Evolutionary conservation across 345 rosid species (phyloP), one percentile per base, ranked within the genome.

Genomic region (Pistacia atlantica): DNA sequence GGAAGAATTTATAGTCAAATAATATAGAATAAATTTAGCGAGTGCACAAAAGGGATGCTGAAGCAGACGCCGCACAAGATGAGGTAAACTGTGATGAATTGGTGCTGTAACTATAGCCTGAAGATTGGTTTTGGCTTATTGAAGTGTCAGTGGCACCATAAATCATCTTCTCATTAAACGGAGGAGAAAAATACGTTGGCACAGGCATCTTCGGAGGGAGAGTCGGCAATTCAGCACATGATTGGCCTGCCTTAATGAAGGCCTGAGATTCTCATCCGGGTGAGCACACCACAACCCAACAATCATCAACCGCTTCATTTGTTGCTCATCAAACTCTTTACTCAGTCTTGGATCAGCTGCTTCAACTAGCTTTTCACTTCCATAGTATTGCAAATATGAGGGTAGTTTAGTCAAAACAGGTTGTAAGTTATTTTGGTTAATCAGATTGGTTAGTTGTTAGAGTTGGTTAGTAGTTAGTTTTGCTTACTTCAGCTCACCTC

Each of bases 231-330:
- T 62, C 14, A 77, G 69, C 4, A 63, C 69, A n/a, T 77, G 69
- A 31, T 60, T 35, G 4, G 58, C 69, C 35, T 77, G 25, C 38
- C 63, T 77, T 11, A 77, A 70, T 22, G 75, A 71, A 33, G 80
- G 75, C 46, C 42, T 38, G 42, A 38, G 5, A 6, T 38, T 38
- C 42, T 38, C 42, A 38, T 38, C 42, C 42, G 42, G 42, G 42
- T 38, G 42, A 6, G 42, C 42, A 38, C 42, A 4, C 8, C 42
- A 38, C 42, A 38, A 38, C 42, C 42, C 42, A 38, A 38, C 42
- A 38, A 38, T 38, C 42, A 38, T 38, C 42, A 38, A 38, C 42
- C 42, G 42, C 42, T 38, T 38, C 42, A 38, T 0, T 4, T 38
- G 42, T 38, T 38, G 4, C 42, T 38, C 42, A 38, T 38, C 42